Evolutionary conservation across 2,329 filamentous ascomycete species (phyloP).

Genomic region (Aspergillus viridinutans): DNA sequence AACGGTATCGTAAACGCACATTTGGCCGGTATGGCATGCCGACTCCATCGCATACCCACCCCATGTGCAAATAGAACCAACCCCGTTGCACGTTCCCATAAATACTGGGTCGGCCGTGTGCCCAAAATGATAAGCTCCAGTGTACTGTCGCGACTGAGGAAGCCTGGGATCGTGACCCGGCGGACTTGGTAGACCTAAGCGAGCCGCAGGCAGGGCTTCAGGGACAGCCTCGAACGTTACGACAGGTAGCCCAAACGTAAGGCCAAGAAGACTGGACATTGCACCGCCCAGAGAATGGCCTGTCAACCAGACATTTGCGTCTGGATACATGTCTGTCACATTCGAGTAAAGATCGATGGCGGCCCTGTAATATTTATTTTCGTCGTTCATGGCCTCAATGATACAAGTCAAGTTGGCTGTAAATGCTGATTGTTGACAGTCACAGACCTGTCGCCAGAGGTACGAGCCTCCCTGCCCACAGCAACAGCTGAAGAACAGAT

Average conservation of each 20-base stretch:
- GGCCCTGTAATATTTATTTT: conserved; percentile 88
- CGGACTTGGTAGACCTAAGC: conserved; percentile 79
- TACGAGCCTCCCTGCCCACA: conserved; percentile 90
- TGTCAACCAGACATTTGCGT: conserved; percentile 79
- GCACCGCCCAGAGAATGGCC: conserved; percentile 92
- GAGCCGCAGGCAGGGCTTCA: conserved; percentile 78
- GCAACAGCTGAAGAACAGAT: conserved; percentile 96
- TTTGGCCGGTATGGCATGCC: conserved; percentile 80
- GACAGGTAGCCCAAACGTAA: conserved; percentile 87
- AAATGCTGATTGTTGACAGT: conserved; percentile 83
- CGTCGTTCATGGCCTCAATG: conserved; percentile 65
- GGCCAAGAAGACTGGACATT: conserved; percentile 78
- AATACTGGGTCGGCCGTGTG: conserved; percentile 95
- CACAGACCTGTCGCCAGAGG: conserved; percentile 87
- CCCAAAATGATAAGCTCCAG: conserved; percentile 84
- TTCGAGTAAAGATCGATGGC: conserved; percentile 88
- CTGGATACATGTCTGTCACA: conserved; percentile 81
- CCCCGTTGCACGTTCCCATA: conserved; percentile 88
- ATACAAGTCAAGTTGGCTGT: conserved; percentile 92
- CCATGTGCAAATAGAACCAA: conserved; percentile 82
- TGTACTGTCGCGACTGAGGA: conserved; percentile 67
- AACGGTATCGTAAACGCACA: conserved; percentile 91
- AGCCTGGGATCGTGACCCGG: conserved; percentile 69
- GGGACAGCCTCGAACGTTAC: conserved; percentile 92
- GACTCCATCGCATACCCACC: conserved; percentile 92